These are phyloP conservation scores for Aquanectria penicillioides DNA, from an alignment of 2,329 filamentous ascomycete genomes.

Conservation along the genomic window DNA sequence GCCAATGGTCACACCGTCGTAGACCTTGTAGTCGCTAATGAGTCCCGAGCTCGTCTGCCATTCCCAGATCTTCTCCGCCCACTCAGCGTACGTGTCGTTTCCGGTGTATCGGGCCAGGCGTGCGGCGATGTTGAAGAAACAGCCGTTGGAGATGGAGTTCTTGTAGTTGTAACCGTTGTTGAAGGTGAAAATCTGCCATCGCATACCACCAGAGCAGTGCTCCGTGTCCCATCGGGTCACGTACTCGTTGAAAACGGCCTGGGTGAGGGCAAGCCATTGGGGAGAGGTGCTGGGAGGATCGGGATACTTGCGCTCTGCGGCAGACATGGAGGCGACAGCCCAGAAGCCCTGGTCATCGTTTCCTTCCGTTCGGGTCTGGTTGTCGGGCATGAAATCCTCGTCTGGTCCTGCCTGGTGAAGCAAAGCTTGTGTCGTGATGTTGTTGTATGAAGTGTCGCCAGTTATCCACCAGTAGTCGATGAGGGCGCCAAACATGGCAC, in stretches of 20 bases:
- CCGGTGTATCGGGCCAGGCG: slow-evolving; percentile 81
- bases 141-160: slow-evolving; percentile 75
- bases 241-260: slow-evolving; percentile 85
- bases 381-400: slow-evolving; percentile 72
- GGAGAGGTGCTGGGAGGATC: slow-evolving; percentile 70
- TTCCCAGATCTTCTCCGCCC: slow-evolving; percentile 77
- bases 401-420: slow-evolving; percentile 69
- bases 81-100: slow-evolving; percentile 80
- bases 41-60: slow-evolving; percentile 68
- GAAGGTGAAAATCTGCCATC: slow-evolving; percentile 87
- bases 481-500: slow-evolving; percentile 75
- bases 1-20: slow-evolving; percentile 56
- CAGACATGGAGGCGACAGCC: slow-evolving; percentile 83
- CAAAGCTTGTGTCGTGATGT: slow-evolving; percentile 66
- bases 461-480: slow-evolving; percentile 79
- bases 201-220: slow-evolving; percentile 76
- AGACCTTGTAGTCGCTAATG: slow-evolving; percentile 67
- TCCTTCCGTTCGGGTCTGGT: slow-evolving; percentile 69
- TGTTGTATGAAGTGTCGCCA: slow-evolving; percentile 72
- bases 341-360: slow-evolving; percentile 87
- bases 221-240: slow-evolving; percentile 73
- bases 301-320: slow-evolving; percentile 80
- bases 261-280: slow-evolving; percentile 79
- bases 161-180: slow-evolving; percentile 78
- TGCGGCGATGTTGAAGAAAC: slow-evolving; percentile 75